Base-by-base conservation (phyloP, 768 basidiomycete genomes). In the Amanita pseudoporphyria region DNA sequence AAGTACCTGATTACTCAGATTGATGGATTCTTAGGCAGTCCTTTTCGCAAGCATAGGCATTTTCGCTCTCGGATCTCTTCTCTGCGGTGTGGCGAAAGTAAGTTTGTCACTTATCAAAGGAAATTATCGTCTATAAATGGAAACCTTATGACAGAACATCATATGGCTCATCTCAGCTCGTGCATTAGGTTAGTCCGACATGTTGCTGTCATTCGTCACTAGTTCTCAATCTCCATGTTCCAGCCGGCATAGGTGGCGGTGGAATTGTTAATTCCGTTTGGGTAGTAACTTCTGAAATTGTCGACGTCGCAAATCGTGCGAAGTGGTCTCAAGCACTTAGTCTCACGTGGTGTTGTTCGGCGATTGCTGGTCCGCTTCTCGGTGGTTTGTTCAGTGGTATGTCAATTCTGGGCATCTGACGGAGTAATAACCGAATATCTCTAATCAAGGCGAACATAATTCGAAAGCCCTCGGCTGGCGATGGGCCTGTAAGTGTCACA, bases 261-360 rank as follows among this genome's bases (percentile, higher is more conserved):
- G 89, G 89, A 7, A 89, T 92, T 54, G 88, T 90, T 51, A 79
- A 79, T 60, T 76, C 84, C 37, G 87, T 91, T 31, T 91, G 89
- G 89, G 79, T 87, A 19, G 82, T 92, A 52, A 89, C 86, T 39
- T 77, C 87, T 54, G 88, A 92, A 62, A 80, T 92, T 52, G 88
- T 91, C 36, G 79, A 82, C 62, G 73, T 79, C 24, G 71, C 68
- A 53, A 68, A 74, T 52, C 78, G 86, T 51, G 82, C 87, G 43
- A 87, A 81, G 62, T 91, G 87, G 88, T 87, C 85, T 9, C 85
- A 87, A 62, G 86, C 86, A 16, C 72, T 90, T 28, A 89, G 87
- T 55, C 62, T 89, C 47, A 91, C 88, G 32, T 91, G 88, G 88
- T 82, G 82, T 53, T 86, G 84, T 61, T 91, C 88, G 37, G 88